Evolutionary conservation across 1,139 yeast genomes (phyloP).

Genomic region (Zygosaccharomyces pseudobailii): DNA sequence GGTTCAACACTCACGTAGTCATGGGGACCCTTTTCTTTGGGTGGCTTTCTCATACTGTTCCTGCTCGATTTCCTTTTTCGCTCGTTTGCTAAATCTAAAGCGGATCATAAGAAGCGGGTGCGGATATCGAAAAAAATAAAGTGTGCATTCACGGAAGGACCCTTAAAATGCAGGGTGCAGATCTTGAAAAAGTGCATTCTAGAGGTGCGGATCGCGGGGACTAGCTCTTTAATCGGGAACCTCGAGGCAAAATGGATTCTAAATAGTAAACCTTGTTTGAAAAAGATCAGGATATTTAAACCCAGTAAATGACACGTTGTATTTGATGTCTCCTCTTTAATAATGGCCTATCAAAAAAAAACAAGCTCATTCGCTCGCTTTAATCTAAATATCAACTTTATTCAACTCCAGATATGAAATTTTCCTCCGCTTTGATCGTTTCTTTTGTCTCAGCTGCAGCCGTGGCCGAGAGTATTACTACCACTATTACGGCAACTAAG

Average conservation of each 20-base stretch:
- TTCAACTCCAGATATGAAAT: background rate
- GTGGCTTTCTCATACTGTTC: background rate
- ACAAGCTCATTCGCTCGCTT: background rate
- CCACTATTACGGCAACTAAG: slow-evolving; percentile 17
- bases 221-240: background rate
- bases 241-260: background rate
- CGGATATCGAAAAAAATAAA: background rate
- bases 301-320: background rate
- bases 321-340: background rate
- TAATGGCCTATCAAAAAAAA: background rate
- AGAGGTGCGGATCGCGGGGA: background rate
- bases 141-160: background rate
- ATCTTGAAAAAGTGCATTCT: background rate
- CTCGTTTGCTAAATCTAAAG: background rate
- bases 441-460: slow-evolving; percentile 7
- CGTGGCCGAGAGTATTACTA: slow-evolving; percentile 10
- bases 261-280: background rate
- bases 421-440: background rate
- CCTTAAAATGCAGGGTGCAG: background rate
- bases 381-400: background rate
- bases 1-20: background rate
- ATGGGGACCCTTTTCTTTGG: background rate
- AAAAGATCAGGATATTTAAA: background rate
- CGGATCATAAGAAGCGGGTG: background rate
- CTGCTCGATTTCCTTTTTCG: background rate